phyloP scores from a whole-genome alignment of 1,284 basidiomycete genomes.

The Hypsizygus ulmarius region DNA sequence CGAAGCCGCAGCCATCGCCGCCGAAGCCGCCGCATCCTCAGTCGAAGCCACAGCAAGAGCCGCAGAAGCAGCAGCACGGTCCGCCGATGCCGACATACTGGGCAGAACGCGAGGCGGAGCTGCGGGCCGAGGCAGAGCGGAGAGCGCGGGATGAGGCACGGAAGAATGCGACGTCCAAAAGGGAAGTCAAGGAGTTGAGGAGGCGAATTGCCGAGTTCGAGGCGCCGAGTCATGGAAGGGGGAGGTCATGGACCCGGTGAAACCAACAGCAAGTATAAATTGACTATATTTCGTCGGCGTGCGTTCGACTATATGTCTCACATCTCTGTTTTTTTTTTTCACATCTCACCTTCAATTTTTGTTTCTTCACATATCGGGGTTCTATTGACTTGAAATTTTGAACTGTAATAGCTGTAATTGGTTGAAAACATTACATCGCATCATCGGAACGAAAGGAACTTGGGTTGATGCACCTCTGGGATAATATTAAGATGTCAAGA shows the following conservation, averaged over 20 bases:
- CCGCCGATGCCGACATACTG: slow-evolving; percentile 13
- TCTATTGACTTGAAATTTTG: neutral
- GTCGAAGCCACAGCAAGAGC: slow-evolving; percentile 12
- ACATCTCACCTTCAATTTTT: too few relatives aligned
- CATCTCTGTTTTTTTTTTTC: neutral
- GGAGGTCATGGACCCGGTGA: neutral
- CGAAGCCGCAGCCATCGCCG: slow-evolving; percentile 10
- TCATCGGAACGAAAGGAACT: too few relatives aligned
- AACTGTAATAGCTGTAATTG: too few relatives aligned
- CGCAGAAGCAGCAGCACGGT: slow-evolving; percentile 12
- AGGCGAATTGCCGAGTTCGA: slow-evolving; percentile 14
- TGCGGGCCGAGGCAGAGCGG: slow-evolving; percentile 15
- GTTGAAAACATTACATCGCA: too few relatives aligned
- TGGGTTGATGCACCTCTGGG: too few relatives aligned
- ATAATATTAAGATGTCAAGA: too few relatives aligned
- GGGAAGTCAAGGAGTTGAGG: slow-evolving; percentile 13
- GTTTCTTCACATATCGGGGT: slow-evolving; percentile 3
- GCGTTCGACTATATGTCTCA: neutral
- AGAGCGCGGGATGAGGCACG: slow-evolving; percentile 14
- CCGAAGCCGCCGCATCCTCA: slow-evolving; percentile 9
- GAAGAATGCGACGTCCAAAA: slow-evolving; percentile 11
- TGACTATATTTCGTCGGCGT: slow-evolving; percentile 1
- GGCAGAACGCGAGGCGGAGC: slow-evolving; percentile 13
- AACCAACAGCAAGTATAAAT: neutral
- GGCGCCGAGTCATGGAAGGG: slow-evolving; percentile 2